Conservation (phyloP, 306 rosid species). For the Rosa rugosa region DNA sequence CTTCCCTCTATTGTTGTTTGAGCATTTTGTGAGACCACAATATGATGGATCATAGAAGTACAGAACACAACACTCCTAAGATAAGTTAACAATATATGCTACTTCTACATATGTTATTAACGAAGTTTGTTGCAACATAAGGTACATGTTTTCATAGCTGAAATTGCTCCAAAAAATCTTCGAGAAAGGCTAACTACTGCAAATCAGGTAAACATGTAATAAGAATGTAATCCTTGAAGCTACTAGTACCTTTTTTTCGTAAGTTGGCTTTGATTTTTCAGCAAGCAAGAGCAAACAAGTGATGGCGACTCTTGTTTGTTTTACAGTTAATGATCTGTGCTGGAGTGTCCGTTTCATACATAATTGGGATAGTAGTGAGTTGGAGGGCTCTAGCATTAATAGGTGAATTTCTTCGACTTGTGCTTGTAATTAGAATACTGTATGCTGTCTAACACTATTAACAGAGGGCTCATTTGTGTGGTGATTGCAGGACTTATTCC, state of each 20-base stretch:
- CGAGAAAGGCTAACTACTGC: constrained; percentile 78
- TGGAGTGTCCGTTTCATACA: constrained; percentile 67
- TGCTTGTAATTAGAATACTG: not conserved
- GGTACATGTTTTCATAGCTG: constrained; percentile 91
- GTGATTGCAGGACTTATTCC: constrained; percentile 69
- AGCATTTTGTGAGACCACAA: not conserved
- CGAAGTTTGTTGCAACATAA: constrained; percentile 25
- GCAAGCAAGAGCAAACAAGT: not conserved
- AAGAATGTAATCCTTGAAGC: constrained; percentile 6
- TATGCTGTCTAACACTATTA: not conserved
- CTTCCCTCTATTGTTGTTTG: not conserved
- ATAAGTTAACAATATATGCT: not conserved
- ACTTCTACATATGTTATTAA: not conserved
- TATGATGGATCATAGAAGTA: not conserved
- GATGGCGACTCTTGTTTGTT: not conserved
- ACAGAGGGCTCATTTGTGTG: constrained; percentile 24
- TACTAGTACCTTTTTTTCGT: not conserved
- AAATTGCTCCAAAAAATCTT: constrained; percentile 87
- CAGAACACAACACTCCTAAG: not conserved
- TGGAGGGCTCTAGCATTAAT: constrained; percentile 78
- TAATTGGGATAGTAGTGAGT: constrained; percentile 68
- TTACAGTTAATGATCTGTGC: constrained; percentile 66
- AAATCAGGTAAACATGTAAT: constrained; percentile 62
- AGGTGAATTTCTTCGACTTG: constrained; percentile 41
- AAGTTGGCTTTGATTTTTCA: not conserved